These are phyloP conservation scores for Trichoderma erinaceum DNA, from an alignment of 495 filamentous ascomycete species.

Conservation along the genomic window DNA sequence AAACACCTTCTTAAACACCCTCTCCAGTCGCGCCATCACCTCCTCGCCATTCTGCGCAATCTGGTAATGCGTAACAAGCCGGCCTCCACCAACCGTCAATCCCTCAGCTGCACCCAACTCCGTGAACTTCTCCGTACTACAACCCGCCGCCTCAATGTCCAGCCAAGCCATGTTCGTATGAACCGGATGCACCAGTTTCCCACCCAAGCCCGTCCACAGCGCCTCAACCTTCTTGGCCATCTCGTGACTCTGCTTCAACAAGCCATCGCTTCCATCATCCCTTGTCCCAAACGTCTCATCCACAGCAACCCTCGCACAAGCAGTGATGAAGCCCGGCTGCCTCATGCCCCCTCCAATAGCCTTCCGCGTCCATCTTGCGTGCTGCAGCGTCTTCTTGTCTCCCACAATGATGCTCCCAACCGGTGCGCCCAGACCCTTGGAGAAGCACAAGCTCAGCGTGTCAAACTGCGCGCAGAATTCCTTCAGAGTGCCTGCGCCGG, in stretches of 20 bases:
- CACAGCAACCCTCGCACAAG: constrained; percentile 52
- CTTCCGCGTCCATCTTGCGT: constrained; percentile 76
- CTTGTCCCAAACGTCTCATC: constrained; percentile 65
- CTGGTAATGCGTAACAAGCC: constrained; percentile 63
- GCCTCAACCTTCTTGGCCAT: constrained; percentile 59
- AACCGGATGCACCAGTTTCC: constrained; percentile 52
- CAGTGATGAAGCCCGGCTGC: constrained; percentile 59
- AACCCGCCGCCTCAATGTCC: constrained; percentile 54
- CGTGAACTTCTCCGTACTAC: constrained; percentile 40
- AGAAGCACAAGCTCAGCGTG: constrained; percentile 77
- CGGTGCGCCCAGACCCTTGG: constrained; percentile 84
- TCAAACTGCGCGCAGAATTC: constrained; percentile 73
- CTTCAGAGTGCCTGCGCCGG: constrained; percentile 53
- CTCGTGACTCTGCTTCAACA: constrained; percentile 55
- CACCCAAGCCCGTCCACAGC: constrained; percentile 58
- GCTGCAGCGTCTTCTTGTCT: constrained; percentile 55
- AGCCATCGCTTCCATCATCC: constrained; percentile 55
- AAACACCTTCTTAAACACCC: constrained; percentile 40
- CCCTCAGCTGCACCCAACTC: constrained; percentile 48
- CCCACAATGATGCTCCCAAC: constrained; percentile 78
- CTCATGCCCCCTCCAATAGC: constrained; percentile 76
- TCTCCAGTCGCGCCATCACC: constrained; percentile 43
- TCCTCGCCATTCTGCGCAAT: constrained; percentile 43
- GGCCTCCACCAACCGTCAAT: constrained; percentile 43
- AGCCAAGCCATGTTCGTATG: constrained; percentile 97